Conservation (phyloP, 169 alveolate species). For the Plasmodium reichenowi region DNA sequence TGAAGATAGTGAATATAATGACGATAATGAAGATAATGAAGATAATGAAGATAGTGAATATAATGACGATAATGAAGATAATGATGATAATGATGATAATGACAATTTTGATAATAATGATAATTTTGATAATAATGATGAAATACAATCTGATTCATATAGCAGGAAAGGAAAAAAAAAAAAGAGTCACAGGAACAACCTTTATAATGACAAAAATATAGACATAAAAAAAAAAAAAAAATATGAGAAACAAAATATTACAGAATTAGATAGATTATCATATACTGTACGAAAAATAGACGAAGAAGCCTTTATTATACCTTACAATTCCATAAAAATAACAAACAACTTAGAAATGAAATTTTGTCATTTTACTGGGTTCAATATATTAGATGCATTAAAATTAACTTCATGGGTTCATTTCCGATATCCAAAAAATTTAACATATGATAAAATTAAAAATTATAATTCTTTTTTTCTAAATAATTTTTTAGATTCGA, state of each 20-base stretch:
- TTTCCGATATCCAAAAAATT: slow-evolving; percentile 65
- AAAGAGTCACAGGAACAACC: not conserved
- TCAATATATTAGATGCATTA: slow-evolving; percentile 59
- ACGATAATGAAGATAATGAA: too few relatives aligned
- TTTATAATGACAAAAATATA: not conserved
- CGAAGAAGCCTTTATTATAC: slow-evolving; percentile 58
- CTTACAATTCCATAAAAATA: slow-evolving; percentile 55
- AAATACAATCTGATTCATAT: not conserved
- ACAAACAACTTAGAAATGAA: slow-evolving; percentile 62
- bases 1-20: not conserved
- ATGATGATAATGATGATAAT: too few relatives aligned
- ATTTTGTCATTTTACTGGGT: slow-evolving; percentile 45
- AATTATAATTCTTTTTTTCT: slow-evolving; percentile 56
- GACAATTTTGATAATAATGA: too few relatives aligned
- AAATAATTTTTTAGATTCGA: slow-evolving; percentile 67
- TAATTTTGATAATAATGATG: not conserved
- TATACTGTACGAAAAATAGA: slow-evolving; percentile 37
- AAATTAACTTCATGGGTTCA: slow-evolving; percentile 75
- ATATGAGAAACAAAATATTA: slow-evolving; percentile 21
- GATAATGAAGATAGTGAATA: too few relatives aligned
- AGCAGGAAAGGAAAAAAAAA: not conserved
- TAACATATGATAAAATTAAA: slow-evolving; percentile 63
- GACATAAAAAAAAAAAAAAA: slow-evolving; percentile 20
- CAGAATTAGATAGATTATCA: slow-evolving; percentile 37
- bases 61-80: too few relatives aligned